phyloP scores from a whole-genome alignment of 352 stramenopile genomes.

The Globisporangium mamillatum region DNA sequence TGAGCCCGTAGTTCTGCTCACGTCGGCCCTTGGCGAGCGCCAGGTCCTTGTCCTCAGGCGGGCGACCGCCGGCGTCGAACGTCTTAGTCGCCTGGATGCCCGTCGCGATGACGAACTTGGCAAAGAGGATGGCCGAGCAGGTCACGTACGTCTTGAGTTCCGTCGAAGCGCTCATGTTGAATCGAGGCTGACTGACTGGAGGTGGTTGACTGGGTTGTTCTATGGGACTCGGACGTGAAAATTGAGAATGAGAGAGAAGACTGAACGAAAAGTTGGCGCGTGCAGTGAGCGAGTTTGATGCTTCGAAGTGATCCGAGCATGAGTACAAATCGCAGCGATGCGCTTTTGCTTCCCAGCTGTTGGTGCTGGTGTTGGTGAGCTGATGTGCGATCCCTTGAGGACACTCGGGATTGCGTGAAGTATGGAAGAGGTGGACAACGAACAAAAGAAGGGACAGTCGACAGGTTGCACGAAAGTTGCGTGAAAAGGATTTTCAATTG shows the following conservation, averaged over 20 bases:
- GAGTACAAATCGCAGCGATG: not conserved
- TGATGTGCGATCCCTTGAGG: not conserved
- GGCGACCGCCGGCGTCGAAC: conserved; percentile 40
- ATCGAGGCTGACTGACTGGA: not conserved
- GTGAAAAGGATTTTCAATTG: not conserved
- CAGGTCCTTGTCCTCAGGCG: conserved; percentile 50
- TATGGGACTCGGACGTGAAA: not conserved
- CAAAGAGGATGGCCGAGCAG: conserved; percentile 50
- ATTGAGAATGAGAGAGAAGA: not conserved
- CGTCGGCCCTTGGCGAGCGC: conserved; percentile 34
- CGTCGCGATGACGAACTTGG: conserved; percentile 61
- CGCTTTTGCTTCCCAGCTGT: not conserved
- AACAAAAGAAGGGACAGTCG: not conserved
- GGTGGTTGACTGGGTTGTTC: not conserved
- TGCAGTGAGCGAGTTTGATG: not conserved
- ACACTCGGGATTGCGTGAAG: conserved; percentile 1
- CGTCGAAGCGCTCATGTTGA: conserved; percentile 25
- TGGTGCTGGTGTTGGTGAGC: not conserved
- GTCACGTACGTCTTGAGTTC: conserved; percentile 59
- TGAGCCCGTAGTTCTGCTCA: conserved; percentile 30
- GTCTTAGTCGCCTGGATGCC: conserved; percentile 48
- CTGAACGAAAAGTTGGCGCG: not conserved
- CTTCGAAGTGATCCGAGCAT: not conserved
- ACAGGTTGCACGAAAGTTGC: not conserved
- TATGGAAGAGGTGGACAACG: not conserved